Conservation (phyloP, 306 rosid species). For the Mucuna pruriens region DNA sequence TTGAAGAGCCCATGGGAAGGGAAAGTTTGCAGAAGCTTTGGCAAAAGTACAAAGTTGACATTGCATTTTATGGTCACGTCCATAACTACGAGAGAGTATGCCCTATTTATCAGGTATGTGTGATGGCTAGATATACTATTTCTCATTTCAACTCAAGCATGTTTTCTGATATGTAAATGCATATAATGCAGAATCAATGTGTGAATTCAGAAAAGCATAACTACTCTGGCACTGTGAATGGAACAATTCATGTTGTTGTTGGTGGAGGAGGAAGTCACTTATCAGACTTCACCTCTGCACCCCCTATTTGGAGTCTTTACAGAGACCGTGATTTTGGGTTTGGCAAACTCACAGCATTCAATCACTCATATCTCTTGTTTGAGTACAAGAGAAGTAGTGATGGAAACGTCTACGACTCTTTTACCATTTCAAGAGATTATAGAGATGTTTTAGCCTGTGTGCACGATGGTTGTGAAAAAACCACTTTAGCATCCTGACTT, state of each 20-base stretch:
- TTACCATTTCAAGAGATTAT: conserved; percentile 74
- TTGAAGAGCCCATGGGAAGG: conserved; percentile 89
- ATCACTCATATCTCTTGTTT: conserved; percentile 64
- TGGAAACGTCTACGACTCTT: conserved; percentile 66
- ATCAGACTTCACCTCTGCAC: conserved; percentile 45
- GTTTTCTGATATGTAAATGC: conserved; percentile 19
- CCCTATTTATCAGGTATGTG: conserved; percentile 79
- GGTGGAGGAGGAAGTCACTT: conserved; percentile 80
- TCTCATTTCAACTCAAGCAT: neutral
- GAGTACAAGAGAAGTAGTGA: conserved; percentile 84
- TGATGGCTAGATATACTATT: neutral
- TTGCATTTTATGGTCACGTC: conserved; percentile 83
- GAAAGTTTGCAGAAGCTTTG: conserved; percentile 81
- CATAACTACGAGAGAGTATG: conserved; percentile 91
- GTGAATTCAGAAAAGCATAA: conserved; percentile 53
- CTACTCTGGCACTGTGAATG: conserved; percentile 67
- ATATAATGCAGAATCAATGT: conserved; percentile 65
- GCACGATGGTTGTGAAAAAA: conserved; percentile 71
- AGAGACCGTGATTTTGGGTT: conserved; percentile 73
- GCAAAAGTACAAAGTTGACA: conserved; percentile 90
- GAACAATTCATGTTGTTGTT: conserved; percentile 79
- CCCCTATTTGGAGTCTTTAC: conserved; percentile 69
- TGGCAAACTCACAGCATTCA: conserved; percentile 77
- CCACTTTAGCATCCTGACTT: conserved; percentile 60
- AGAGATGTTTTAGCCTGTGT: conserved; percentile 80